These are phyloP conservation scores for Teratosphaeria zuluensis DNA, from an alignment of 2,329 filamentous ascomycete genomes.

Conservation along the genomic window DNA sequence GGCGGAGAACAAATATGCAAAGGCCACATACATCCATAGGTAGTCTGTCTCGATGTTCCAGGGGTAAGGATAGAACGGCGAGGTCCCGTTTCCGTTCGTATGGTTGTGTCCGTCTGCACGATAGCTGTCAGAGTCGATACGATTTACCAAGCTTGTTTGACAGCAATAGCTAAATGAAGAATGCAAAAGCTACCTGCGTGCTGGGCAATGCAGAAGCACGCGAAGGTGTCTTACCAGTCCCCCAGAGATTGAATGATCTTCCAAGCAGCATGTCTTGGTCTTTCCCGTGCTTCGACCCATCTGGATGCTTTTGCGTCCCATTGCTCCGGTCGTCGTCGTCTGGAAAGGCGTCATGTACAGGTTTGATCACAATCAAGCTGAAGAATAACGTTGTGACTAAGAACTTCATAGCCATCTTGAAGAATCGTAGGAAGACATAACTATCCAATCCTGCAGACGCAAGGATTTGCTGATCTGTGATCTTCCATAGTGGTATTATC, in stretches of 20 bases:
- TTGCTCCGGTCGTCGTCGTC: constrained; percentile 26
- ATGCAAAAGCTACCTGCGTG: too few species aligned
- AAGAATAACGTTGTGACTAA: constrained; percentile 73
- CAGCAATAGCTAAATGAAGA: too few species aligned
- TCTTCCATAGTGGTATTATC: constrained; percentile 75
- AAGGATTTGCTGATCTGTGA: constrained; percentile 82
- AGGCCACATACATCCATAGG: constrained; percentile 88
- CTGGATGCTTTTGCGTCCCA: not conserved
- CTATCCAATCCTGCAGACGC: constrained; percentile 88
- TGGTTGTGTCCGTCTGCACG: constrained; percentile 3
- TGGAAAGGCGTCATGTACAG: constrained; percentile 65
- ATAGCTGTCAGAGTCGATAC: not conserved
- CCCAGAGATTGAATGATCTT: not conserved
- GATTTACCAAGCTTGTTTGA: too few species aligned
- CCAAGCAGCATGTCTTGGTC: not conserved
- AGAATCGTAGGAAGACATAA: constrained; percentile 91
- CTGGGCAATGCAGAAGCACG: not conserved
- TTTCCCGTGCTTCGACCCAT: not conserved
- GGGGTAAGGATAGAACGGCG: constrained; percentile 4
- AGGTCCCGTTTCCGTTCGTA: constrained; percentile 1
- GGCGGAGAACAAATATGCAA: constrained; percentile 83
- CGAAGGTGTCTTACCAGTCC: not conserved
- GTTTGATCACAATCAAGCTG: constrained; percentile 68
- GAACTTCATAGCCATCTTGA: constrained; percentile 86
- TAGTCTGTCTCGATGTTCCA: constrained; percentile 44